These are phyloP conservation scores for Cercospora sojina DNA, from an alignment of 2,329 filamentous ascomycete genomes.

Conservation along the genomic window DNA sequence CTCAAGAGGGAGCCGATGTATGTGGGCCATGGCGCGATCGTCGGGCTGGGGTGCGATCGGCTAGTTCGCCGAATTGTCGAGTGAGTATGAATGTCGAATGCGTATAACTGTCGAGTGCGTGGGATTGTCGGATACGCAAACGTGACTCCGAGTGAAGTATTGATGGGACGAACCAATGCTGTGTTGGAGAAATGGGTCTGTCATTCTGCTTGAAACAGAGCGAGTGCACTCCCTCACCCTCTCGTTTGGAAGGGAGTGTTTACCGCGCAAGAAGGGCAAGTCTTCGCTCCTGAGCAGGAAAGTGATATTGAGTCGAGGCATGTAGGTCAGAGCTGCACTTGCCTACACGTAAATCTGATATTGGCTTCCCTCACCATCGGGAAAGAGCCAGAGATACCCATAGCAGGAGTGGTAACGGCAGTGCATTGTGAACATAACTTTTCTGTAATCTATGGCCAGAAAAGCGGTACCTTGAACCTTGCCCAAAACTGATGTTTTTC, in stretches of 20 bases:
- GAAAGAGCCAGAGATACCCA: not conserved
- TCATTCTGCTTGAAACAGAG: not conserved
- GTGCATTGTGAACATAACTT: not conserved
- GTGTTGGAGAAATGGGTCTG: not conserved
- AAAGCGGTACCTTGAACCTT: not conserved
- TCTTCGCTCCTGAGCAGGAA: not conserved
- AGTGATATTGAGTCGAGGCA: not conserved
- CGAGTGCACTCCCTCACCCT: not conserved
- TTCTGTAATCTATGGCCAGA: not conserved
- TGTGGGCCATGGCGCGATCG: not conserved
- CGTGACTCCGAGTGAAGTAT: not conserved
- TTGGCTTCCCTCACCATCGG: not conserved
- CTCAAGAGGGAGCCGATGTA: not conserved
- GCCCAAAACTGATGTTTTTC: not conserved
- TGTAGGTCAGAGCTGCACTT: not conserved
- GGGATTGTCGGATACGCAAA: not conserved
- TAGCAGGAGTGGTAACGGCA: not conserved
- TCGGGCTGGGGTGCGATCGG: too few relatives aligned
- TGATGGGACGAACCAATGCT: not conserved
- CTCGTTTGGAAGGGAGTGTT: not conserved
- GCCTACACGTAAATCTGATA: not conserved
- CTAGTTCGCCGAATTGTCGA: too few relatives aligned
- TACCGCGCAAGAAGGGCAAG: too few relatives aligned
- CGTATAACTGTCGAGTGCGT: too few relatives aligned
- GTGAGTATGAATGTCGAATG: too few relatives aligned